phyloP scores from a whole-genome alignment of 2,329 filamentous ascomycete genomes.

The Penicillium freii region DNA sequence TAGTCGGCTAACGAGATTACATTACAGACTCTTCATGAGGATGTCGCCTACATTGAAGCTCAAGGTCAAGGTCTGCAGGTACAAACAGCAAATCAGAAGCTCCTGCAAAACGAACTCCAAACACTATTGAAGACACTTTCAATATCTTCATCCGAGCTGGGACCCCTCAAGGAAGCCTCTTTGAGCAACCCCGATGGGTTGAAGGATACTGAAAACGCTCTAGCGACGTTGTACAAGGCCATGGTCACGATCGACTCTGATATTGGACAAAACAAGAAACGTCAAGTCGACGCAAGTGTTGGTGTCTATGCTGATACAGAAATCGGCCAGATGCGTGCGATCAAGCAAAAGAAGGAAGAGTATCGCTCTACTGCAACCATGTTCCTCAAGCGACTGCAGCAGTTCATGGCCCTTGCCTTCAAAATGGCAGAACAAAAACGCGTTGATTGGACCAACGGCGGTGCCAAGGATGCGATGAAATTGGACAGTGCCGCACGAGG shows the following conservation, averaged over 20 bases:
- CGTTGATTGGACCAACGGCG: constrained; percentile 52
- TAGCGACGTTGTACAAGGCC: constrained; percentile 83
- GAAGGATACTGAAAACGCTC: constrained; percentile 71
- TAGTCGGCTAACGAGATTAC: constrained; percentile 23
- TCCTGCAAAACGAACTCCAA: constrained; percentile 85
- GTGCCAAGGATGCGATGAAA: constrained; percentile 51
- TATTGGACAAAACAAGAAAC: constrained; percentile 58
- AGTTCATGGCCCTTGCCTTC: constrained; percentile 80
- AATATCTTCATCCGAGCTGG: constrained; percentile 73
- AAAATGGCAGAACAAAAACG: constrained; percentile 71
- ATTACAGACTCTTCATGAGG: constrained; percentile 79
- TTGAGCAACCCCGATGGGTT: constrained; percentile 70
- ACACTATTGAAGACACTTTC: constrained; percentile 87
- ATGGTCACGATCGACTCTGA: constrained; percentile 91
- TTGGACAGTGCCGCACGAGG: constrained; percentile 71
- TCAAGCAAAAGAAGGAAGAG: constrained; percentile 90
- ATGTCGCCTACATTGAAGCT: constrained; percentile 95
- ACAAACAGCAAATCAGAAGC: constrained; percentile 93
- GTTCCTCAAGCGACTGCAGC: constrained; percentile 76
- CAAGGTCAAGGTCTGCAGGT: constrained; percentile 96
- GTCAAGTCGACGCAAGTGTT: constrained; percentile 48
- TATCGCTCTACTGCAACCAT: constrained; percentile 72
- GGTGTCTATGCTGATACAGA: constrained; percentile 70
- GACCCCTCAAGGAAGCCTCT: constrained; percentile 69
- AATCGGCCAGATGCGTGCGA: constrained; percentile 80